Evolutionary conservation across 164 flowering plant genomes (phyloP), one percentile per base, ranked within the genome.

Genomic region (Amborella trichopoda): DNA sequence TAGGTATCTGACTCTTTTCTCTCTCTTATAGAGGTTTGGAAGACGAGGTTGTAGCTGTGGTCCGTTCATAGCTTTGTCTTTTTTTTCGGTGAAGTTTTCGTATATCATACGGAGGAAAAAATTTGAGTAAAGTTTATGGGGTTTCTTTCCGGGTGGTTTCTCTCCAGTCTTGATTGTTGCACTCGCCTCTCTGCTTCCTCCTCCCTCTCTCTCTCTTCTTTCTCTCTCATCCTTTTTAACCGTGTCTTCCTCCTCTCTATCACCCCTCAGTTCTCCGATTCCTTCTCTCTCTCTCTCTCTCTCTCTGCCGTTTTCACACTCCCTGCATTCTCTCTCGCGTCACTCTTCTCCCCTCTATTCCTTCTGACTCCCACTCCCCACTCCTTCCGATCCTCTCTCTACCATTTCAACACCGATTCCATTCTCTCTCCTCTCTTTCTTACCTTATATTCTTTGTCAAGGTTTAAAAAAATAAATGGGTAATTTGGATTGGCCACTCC

Each of bases 101-200:
- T n/a, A n/a, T n/a, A n/a, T n/a, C n/a, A n/a, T n/a, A n/a, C n/a
- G n/a, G n/a, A n/a, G n/a, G n/a, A n/a, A n/a, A n/a, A n/a, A n/a
- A n/a, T n/a, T n/a, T n/a, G n/a, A n/a, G n/a, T n/a, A n/a, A n/a
- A n/a, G n/a, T n/a, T n/a, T n/a, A n/a, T n/a, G n/a, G n/a, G n/a
- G n/a, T n/a, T n/a, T n/a, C n/a, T n/a, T n/a, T n/a, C n/a, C n/a
- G n/a, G n/a, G n/a, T n/a, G n/a, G n/a, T n/a, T n/a, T n/a, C n/a
- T n/a, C n/a, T n/a, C n/a, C n/a, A n/a, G n/a, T n/a, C n/a, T n/a
- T n/a, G n/a, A n/a, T n/a, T n/a, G n/a, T n/a, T n/a, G n/a, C n/a
- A n/a, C n/a, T n/a, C n/a, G n/a, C 97, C 60, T 83, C 56, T 6
- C 81, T 22, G 0, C 91, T 77, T 0, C 89, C 97, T 26, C 83